Evolutionary conservation across 2,329 filamentous ascomycete genomes (phyloP).

Genomic region (Monosporascus sp.): DNA sequence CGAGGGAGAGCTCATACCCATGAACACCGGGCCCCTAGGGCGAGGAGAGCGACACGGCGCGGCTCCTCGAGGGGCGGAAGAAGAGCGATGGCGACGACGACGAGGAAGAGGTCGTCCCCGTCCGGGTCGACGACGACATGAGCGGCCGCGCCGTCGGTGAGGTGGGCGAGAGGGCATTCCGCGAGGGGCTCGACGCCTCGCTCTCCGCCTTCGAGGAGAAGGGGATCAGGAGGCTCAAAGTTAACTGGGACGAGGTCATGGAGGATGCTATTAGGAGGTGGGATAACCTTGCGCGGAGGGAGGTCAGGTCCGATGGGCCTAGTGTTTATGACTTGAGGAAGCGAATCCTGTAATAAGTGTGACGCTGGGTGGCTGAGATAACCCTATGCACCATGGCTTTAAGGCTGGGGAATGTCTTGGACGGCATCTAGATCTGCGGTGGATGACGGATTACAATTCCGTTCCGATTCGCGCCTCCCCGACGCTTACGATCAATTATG

Average conservation of each 20-base stretch:
- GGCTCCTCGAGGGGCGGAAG: too few species aligned
- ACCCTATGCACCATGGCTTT: too few species aligned
- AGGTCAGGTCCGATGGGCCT: conserved; percentile 17
- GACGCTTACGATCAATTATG: too few species aligned
- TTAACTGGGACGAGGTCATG: conserved; percentile 25
- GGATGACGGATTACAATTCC: too few species aligned
- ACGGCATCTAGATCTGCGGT: too few species aligned
- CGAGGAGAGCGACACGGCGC: conserved; percentile 3
- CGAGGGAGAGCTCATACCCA: conserved; percentile 11
- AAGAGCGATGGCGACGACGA: not conserved
- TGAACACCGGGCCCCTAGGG: conserved; percentile 17
- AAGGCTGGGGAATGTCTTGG: too few species aligned
- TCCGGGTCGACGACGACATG: conserved; percentile 16
- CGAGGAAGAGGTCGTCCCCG: conserved; percentile 1
- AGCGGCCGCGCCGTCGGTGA: conserved; percentile 14
- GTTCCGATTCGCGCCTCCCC: too few species aligned
- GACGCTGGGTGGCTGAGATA: too few species aligned
- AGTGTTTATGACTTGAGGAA: too few species aligned
- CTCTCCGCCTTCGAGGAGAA: conserved; percentile 13
- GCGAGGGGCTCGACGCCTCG: conserved; percentile 9
- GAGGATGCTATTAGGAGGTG: conserved; percentile 19
- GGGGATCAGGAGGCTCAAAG: conserved; percentile 16
- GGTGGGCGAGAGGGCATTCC: conserved; percentile 20
- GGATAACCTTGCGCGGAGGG: conserved; percentile 19
- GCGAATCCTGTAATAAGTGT: too few species aligned